These are phyloP conservation scores for Alloteropsis angusta DNA, from an alignment of 202 grass and related monocot genomes.

Conservation along the genomic window DNA sequence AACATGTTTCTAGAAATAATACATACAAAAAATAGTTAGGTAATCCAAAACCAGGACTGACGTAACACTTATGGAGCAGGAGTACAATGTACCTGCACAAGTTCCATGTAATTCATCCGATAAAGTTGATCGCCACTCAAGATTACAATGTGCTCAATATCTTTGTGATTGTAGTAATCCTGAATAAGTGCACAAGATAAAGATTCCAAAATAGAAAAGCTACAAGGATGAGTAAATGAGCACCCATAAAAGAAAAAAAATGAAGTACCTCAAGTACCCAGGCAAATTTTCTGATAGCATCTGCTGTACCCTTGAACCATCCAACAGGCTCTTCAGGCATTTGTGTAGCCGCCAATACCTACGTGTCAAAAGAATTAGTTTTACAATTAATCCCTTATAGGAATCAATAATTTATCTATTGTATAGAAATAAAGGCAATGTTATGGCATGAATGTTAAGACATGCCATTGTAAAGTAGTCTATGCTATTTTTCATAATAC, in stretches of 20 bases:
- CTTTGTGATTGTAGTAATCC: constrained; percentile 62
- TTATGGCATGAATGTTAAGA: not conserved
- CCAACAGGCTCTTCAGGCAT: constrained; percentile 52
- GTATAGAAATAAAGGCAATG: not conserved
- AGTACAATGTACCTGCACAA: constrained; percentile 43
- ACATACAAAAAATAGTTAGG: not conserved
- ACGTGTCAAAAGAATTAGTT: not conserved
- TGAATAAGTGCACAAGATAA: constrained; percentile 13
- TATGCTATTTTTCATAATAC: not conserved
- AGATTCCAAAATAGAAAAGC: not conserved
- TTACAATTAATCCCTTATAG: not conserved
- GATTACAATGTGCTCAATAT: constrained; percentile 63
- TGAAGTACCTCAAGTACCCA: constrained; percentile 69
- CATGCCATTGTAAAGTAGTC: not conserved
- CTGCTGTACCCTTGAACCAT: constrained; percentile 82
- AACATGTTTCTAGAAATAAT: constrained; percentile 57
- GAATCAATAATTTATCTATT: not conserved
- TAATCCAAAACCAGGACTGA: constrained; percentile 7
- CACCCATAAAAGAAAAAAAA: not conserved
- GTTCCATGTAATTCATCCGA: constrained; percentile 75
- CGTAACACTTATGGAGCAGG: not conserved
- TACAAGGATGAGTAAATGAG: not conserved
- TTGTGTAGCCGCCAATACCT: constrained; percentile 79
- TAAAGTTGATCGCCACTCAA: constrained; percentile 67
- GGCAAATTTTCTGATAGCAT: constrained; percentile 71